Conservation (phyloP, 768 basidiomycete genomes). For the Wakefieldia striispora region DNA sequence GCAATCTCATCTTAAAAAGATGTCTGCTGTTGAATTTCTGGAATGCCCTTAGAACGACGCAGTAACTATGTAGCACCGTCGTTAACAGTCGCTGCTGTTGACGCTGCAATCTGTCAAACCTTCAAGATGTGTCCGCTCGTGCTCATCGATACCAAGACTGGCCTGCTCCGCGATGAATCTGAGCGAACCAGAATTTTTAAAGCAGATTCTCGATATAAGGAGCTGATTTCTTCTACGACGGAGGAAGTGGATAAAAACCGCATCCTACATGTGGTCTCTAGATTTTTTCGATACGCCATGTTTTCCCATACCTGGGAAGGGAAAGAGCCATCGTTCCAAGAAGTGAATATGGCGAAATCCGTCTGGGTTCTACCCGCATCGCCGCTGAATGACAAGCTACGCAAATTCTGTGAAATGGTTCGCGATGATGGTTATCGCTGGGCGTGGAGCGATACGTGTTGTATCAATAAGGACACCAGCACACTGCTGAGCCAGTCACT, state of each 20-base stretch:
- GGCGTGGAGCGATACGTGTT: conserved; percentile 15
- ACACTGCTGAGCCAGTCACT: conserved; percentile 2
- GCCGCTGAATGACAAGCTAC: conserved; percentile 5
- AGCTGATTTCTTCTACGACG: conserved; percentile 9
- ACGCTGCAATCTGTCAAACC: neutral
- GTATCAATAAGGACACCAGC: conserved; percentile 6
- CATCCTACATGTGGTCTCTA: conserved; percentile 3
- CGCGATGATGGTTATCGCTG: conserved; percentile 8
- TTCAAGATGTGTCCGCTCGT: conserved; percentile 8
- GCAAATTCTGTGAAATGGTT: conserved; percentile 10
- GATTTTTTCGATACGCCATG: conserved; percentile 14
- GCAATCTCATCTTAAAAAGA: neutral
- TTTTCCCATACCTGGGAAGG: conserved; percentile 16
- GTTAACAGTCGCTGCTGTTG: neutral
- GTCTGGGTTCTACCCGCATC: conserved; percentile 4
- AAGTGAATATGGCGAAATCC: conserved; percentile 8
- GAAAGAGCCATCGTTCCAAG: conserved; percentile 14
- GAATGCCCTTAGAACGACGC: neutral
- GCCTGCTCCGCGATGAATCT: conserved; percentile 6
- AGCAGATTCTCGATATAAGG: conserved; percentile 6
- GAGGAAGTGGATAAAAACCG: conserved; percentile 6
- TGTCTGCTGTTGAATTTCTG: neutral
- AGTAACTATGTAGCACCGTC: neutral
- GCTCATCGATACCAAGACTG: conserved; percentile 8
- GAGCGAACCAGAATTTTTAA: conserved; percentile 8